A percentile compares a stretch with the other conserved stretches of the same genome.
Conservation (phyloP, 2,329 filamentous ascomycete species). For the Penicillium nordicum region DNA sequence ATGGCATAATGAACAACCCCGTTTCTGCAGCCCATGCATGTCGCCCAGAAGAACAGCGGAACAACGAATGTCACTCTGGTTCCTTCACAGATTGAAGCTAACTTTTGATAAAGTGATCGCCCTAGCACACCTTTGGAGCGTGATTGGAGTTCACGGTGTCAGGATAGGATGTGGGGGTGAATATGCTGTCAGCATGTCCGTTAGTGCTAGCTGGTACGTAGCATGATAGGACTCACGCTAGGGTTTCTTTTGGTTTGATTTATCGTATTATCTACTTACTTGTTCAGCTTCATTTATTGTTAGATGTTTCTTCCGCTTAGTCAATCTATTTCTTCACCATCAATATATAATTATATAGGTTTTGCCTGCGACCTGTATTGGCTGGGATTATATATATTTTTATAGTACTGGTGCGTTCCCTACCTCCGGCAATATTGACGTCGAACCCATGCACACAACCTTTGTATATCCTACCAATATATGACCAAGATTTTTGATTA, state of each 20-base stretch:
- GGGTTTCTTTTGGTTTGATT: too few relatives aligned
- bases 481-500: not conserved
- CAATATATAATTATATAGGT: not conserved
- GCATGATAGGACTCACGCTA: not conserved
- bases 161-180: not conserved
- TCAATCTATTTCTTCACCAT: not conserved
- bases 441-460: not conserved
- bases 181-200: not conserved
- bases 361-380: not conserved
- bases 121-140: not conserved
- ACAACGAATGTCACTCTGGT: not conserved
- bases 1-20: not conserved
- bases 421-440: not conserved
- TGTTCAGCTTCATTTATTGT: too few relatives aligned
- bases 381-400: not conserved
- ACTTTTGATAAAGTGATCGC: not conserved
- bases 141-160: not conserved
- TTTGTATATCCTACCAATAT: not conserved
- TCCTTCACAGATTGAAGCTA: not conserved
- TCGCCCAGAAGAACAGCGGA: not conserved
- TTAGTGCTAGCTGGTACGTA: not conserved
- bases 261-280: too few relatives aligned
- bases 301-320: too few relatives aligned
- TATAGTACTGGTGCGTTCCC: not conserved
- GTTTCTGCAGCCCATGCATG: not conserved